Evolutionary conservation across 306 rosid species (phyloP), one percentile per base, ranked within the genome.

Genomic region (Cicer judaicum): DNA sequence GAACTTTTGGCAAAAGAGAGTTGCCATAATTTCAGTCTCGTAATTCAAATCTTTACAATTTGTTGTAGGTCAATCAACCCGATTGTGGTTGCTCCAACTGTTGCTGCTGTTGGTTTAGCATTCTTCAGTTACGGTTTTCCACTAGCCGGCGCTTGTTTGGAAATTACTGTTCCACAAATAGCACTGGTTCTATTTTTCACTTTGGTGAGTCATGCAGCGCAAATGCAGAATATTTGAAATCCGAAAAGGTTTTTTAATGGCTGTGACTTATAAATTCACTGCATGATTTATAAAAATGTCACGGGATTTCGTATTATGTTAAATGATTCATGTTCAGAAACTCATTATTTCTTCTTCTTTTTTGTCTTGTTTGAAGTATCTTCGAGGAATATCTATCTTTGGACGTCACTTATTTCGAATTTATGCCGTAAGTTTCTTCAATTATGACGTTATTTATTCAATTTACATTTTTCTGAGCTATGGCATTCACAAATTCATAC

Each of bases 51-150:
- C 47, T 71, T 67, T 64, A 68, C 60, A 65, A 75, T 42, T 76
- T 63, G 16, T 73, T 83, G 81, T 80, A 94, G 98, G 88, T 83
- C 90, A 77, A 87, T 90, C 90, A 90, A 91, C 80, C 98, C 98
- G 46, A 72, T 91, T 62, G 97, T 94, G 77, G 93, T 94, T 79
- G 98, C 98, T 41, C 98, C 98, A 60, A 90, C 98, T 59, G 92
- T 94, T 81, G 96, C 97, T 41, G 97, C 97, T 2, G 87, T 91
- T 59, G 97, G 98, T 69, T 88, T 93, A 81, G 97, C 98, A 15
- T 93, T 93, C 85, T 93, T 93, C 69, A 90, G 98, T 88, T 93
- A 87, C 44, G 98, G 98, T 16, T 91, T 93, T 85, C 96, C 94
- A 29, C 97, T 91, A 81, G 97, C 97, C 53, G 97, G 96, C 41